Evolutionary conservation across 352 stramenopile species (phyloP).

Genomic region (Phytophthora cactorum): DNA sequence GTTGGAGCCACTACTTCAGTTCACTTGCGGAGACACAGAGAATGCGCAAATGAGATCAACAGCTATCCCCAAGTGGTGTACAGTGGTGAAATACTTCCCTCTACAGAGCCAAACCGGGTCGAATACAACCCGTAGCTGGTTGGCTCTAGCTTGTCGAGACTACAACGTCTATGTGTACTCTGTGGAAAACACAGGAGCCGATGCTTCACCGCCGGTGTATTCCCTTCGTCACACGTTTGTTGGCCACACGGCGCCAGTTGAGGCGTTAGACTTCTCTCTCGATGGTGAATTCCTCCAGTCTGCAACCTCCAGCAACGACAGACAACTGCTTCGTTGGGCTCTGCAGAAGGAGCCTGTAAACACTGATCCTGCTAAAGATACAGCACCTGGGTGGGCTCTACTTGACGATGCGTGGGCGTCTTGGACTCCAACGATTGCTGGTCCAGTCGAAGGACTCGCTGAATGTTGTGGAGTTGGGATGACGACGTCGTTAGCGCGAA

Average conservation of each 20-base stretch:
- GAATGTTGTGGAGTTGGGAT: constrained; percentile 41
- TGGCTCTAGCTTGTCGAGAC: constrained; percentile 65
- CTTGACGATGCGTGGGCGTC: constrained; percentile 54
- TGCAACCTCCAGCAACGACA: constrained; percentile 53
- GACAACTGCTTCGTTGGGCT: constrained; percentile 77
- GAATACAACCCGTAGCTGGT: constrained; percentile 27
- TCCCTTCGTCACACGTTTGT: constrained; percentile 63
- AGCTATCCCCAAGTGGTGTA: constrained; percentile 56
- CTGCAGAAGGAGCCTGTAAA: constrained; percentile 29
- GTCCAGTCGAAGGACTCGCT: constrained; percentile 52
- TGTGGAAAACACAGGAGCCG: constrained; percentile 19
- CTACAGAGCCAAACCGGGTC: constrained; percentile 1
- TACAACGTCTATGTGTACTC: constrained; percentile 82
- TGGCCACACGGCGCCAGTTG: constrained; percentile 68
- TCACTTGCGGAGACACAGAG: constrained; percentile 25
- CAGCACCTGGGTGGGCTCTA: constrained; percentile 25
- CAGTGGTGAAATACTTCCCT: constrained; percentile 56
- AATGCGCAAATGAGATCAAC: constrained; percentile 11
- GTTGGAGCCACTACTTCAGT: constrained; percentile 25
- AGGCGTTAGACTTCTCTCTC: constrained; percentile 72
- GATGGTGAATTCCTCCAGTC: constrained; percentile 72
- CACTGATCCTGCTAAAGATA: neutral
- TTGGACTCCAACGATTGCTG: constrained; percentile 61
- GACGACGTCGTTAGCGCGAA: constrained; percentile 46
- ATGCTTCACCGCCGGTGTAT: constrained; percentile 30